A percentile compares a stretch with the other conserved stretches of the same genome.
phyloP scores from a whole-genome alignment of 163 green algal species.

The Scenedesmus sp. region DNA sequence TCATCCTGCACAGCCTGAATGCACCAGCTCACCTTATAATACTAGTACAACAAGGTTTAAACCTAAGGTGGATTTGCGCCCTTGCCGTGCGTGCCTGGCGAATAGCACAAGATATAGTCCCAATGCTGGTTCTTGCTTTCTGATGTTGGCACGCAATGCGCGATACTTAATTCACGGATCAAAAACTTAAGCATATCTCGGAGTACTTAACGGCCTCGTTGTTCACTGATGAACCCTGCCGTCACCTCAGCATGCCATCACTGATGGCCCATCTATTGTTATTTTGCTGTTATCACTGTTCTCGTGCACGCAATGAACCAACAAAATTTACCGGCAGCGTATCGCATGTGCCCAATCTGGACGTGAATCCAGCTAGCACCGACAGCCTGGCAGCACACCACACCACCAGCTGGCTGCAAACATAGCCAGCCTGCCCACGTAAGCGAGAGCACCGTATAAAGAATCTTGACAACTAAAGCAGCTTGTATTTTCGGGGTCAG shows the following conservation, averaged over 20 bases:
- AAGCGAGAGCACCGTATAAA: no score
- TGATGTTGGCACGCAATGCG: not conserved
- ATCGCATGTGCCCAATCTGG: no score
- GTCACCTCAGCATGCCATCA: not conserved
- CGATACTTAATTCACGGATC: not conserved
- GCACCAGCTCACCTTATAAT: not conserved
- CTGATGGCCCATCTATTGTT: no score
- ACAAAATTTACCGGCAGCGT: no score
- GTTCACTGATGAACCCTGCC: not conserved
- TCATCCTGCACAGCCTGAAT: not conserved
- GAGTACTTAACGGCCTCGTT: not conserved
- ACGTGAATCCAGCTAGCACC: not conserved
- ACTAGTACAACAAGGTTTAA: not conserved
- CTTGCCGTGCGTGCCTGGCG: not conserved
- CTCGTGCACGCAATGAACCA: no score
- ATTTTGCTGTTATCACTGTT: no score
- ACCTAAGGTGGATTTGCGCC: not conserved
- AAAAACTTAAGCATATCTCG: not conserved
- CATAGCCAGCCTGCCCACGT: not conserved
- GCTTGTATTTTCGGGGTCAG: no score
- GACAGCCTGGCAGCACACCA: not conserved
- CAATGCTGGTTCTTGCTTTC: not conserved
- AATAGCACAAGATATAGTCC: not conserved
- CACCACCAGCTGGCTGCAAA: no score
- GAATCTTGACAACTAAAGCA: no score